These are phyloP conservation scores for Coniochaeta prunicola DNA, from an alignment of 2,329 filamentous ascomycete genomes.

Conservation along the genomic window DNA sequence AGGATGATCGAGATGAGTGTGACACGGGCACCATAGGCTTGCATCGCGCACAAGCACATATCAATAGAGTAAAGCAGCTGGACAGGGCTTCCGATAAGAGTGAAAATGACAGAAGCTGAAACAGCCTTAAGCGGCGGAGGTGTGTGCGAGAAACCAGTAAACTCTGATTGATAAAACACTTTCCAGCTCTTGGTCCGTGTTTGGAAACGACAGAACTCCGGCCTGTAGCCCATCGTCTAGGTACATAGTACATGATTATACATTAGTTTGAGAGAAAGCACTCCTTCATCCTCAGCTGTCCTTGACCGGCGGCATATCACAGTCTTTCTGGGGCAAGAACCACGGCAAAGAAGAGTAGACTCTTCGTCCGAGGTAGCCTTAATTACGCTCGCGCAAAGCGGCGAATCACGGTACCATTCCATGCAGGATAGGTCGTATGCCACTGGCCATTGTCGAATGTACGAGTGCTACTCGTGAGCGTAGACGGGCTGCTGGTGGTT, in stretches of 20 bases:
- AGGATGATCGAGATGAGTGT: neutral
- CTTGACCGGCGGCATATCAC: neutral
- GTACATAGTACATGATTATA: conserved; percentile 8
- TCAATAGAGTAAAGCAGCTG: neutral
- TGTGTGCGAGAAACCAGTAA: too few species aligned
- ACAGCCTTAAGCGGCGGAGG: neutral
- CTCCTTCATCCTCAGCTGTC: neutral
- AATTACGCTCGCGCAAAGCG: neutral
- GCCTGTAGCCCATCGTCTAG: neutral
- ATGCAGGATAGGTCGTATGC: conserved; percentile 37
- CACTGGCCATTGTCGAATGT: conserved; percentile 35
- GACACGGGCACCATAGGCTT: neutral
- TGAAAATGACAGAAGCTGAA: neutral
- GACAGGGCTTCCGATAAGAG: neutral
- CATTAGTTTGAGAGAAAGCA: neutral
- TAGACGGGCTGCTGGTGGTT: conserved; percentile 14
- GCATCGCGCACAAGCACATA: neutral
- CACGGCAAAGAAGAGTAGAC: neutral
- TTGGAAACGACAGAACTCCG: neutral
- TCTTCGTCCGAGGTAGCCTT: neutral
- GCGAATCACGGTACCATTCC: conserved; percentile 28
- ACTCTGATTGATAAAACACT: conserved; percentile 14
- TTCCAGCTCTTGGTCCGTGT: conserved; percentile 34
- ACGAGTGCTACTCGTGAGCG: neutral
- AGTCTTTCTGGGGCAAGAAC: neutral